A percentile compares a stretch with the other conserved stretches of the same genome.
These are phyloP conservation scores for Colletotrichum sp. DNA, from an alignment of 2,329 filamentous ascomycete genomes.

Conservation along the genomic window DNA sequence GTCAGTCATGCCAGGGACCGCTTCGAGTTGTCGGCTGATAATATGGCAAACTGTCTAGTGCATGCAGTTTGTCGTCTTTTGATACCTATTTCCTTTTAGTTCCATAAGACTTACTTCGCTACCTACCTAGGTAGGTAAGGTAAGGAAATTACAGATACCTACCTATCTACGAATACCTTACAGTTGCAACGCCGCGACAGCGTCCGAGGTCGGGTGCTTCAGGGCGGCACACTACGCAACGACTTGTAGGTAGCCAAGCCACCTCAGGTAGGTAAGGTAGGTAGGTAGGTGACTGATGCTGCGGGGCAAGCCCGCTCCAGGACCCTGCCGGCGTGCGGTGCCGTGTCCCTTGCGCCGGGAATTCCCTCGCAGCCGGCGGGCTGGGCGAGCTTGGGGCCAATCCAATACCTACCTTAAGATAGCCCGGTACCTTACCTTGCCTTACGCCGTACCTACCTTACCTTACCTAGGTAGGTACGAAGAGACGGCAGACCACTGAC, in stretches of 20 bases:
- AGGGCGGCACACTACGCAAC: background rate
- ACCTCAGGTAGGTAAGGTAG: background rate
- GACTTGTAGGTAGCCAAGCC: background rate
- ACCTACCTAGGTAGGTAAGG: background rate
- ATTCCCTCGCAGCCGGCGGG: conserved; percentile 8
- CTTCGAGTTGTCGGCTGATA: background rate
- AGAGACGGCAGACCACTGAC: background rate
- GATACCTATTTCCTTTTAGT: background rate
- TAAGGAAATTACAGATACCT: background rate
- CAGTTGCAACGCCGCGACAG: background rate
- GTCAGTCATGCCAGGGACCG: background rate
- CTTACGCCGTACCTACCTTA: too few species aligned
- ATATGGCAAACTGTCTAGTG: background rate
- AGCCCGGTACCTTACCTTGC: too few species aligned
- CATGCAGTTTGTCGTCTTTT: background rate
- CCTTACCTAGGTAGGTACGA: background rate
- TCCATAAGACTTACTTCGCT: background rate
- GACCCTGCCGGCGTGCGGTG: background rate
- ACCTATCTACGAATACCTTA: background rate
- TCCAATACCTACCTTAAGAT: background rate
- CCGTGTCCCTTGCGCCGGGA: conserved; percentile 4
- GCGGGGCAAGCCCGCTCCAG: background rate
- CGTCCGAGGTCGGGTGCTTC: background rate
- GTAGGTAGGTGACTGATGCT: background rate
- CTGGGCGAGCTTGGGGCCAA: background rate